Evolutionary conservation across 2,329 filamentous ascomycete species (phyloP).

Genomic region (Colletotrichum eremochloae): DNA sequence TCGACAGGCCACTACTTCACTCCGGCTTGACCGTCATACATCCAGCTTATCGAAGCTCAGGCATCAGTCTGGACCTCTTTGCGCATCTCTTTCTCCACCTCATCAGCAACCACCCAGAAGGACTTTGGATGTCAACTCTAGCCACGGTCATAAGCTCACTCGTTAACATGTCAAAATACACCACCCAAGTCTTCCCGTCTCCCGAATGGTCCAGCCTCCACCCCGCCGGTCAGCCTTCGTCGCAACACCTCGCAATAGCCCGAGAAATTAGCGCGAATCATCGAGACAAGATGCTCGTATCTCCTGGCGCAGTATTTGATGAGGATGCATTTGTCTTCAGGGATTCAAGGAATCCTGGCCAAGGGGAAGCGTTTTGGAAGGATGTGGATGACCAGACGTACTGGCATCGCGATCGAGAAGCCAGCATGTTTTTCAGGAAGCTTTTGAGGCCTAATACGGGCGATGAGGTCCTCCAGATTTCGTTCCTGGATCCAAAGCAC

Average conservation of each 20-base stretch:
- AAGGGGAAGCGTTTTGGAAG: not conserved
- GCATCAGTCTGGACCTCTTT: not conserved
- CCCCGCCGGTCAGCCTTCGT: not conserved
- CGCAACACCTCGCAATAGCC: not conserved
- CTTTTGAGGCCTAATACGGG: not conserved
- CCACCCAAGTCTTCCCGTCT: not conserved
- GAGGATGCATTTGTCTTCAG: not conserved
- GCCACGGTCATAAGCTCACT: conserved; percentile 4
- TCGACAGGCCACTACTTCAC: not conserved
- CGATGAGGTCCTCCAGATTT: not conserved
- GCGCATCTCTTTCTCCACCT: not conserved
- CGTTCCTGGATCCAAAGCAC: not conserved
- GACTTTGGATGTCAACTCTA: not conserved
- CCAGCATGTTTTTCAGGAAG: not conserved
- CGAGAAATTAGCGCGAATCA: not conserved
- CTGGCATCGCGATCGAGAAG: not conserved
- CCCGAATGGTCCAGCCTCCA: not conserved
- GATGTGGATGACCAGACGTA: not conserved
- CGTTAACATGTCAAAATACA: not conserved
- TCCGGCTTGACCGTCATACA: conserved; percentile 1
- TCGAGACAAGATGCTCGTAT: conserved; percentile 1
- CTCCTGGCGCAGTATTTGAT: not conserved
- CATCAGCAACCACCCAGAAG: not conserved
- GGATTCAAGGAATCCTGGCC: not conserved
- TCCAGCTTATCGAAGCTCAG: not conserved